Evolutionary conservation across 108 stramenopile genomes (phyloP), one percentile per base, ranked within the genome.

Genomic region (Conticribra guillardii): DNA sequence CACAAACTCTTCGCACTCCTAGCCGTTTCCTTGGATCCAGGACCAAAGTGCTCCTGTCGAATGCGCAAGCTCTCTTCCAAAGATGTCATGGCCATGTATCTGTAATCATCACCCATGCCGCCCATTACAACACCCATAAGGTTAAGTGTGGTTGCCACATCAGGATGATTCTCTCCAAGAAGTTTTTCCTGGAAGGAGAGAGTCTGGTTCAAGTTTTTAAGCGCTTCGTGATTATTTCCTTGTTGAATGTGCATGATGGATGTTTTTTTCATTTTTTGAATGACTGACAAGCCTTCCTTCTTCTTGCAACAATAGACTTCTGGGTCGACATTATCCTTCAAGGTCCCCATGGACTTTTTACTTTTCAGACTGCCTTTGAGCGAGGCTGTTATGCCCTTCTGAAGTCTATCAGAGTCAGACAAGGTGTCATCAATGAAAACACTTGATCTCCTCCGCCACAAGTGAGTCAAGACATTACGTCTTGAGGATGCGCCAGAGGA

Each of bases 241-340:
- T 51, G 5, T 5, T 11, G 11, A 41, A 41, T 41, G 37, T 41
- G 37, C 37, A 5, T 5, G 37, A 41, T 41, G 37, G 37, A 41
- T 9, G 11, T 41, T 41, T 41, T 41, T 11, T 41, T 41, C 37
- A 41, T 9, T 5, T 5, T 11, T 11, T 5, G 11, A 41, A 41
- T 41, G 5, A 41, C 37, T 5, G 37, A 9, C 8, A 11, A 5
- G 8, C 8, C 50, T 21, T 51, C 50, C 4, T 51, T 21, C 16
- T 51, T 4, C 19, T 51, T 51, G 50, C 50, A 51, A 16, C 18
- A 51, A 51, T 18, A 21, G 19, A 51, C 50, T 11, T 51, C 50
- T 4, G 16, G 18, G 4, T 51, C 50, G 18, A 14, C 18, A 4
- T 4, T 18, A 51, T 19, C 19, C 7, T 44, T 44, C 14, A 11